Evolutionary conservation across 805 yeast genomes (phyloP).

Genomic region (Saturnispora serradocipensis): DNA sequence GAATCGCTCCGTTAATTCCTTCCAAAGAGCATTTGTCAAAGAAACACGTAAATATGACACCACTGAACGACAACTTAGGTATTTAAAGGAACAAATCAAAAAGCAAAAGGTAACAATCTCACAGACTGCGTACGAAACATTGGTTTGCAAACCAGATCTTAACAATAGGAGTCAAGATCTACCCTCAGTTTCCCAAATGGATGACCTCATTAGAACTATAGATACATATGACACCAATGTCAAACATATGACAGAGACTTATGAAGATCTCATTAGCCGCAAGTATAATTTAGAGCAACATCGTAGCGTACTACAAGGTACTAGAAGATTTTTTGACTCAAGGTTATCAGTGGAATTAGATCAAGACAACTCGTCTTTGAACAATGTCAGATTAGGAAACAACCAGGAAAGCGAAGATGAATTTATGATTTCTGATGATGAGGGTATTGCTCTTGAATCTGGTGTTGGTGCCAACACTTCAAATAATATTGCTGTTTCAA

Average conservation of each 20-base stretch:
- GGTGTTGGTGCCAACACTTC: slow-evolving; percentile 10
- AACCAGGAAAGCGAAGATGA: slow-evolving; percentile 9
- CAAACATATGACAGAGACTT: slow-evolving; percentile 58
- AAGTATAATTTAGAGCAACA: slow-evolving; percentile 59
- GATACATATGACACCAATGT: slow-evolving; percentile 63
- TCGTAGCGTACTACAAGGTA: slow-evolving; percentile 43
- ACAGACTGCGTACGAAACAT: slow-evolving; percentile 20
- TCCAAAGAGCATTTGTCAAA: slow-evolving; percentile 84
- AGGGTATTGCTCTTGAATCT: slow-evolving; percentile 13
- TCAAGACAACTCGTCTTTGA: slow-evolving; percentile 19
- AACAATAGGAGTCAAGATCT: slow-evolving; percentile 16
- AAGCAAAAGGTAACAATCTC: slow-evolving; percentile 34
- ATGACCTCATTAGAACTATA: slow-evolving; percentile 53
- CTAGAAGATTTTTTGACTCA: slow-evolving; percentile 28
- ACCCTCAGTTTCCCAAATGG: slow-evolving; percentile 64
- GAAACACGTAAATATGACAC: slow-evolving; percentile 80
- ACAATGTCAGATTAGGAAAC: slow-evolving; percentile 20
- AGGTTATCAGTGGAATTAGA: slow-evolving; percentile 26
- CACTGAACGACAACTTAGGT: slow-evolving; percentile 75
- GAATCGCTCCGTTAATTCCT: slow-evolving; percentile 69
- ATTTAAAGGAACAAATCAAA: slow-evolving; percentile 40
- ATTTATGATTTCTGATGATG: slow-evolving; percentile 14
- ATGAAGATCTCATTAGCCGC: slow-evolving; percentile 48
- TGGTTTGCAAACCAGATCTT: slow-evolving; percentile 16
- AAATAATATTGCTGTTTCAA: slow-evolving; percentile 6